phyloP scores from a whole-genome alignment of 2,329 filamentous ascomycete genomes.

The Sphaerulina vaccinii region DNA sequence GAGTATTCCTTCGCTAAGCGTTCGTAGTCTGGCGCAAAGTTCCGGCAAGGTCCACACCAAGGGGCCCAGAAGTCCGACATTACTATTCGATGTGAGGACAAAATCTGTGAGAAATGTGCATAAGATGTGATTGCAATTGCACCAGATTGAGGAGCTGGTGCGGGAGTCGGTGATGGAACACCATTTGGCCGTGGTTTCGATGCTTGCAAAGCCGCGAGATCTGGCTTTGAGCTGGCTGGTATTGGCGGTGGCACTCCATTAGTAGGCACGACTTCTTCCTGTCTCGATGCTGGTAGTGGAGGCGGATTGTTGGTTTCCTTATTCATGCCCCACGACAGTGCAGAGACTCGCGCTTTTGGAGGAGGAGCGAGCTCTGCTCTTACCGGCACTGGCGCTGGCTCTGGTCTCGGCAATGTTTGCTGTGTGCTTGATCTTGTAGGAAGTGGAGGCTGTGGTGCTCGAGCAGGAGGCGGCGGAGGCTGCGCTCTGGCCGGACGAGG shows the following conservation, averaged over 20 bases:
- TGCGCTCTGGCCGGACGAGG: conserved; percentile 8
- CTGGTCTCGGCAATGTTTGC: neutral
- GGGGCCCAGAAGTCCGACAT: conserved; percentile 24
- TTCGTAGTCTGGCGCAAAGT: conserved; percentile 25
- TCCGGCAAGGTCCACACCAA: conserved; percentile 24
- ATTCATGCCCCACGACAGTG: conserved; percentile 32
- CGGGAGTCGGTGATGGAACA: conserved; percentile 3
- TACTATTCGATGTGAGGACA: conserved; percentile 19
- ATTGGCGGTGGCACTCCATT: conserved; percentile 49
- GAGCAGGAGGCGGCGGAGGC: conserved; percentile 23
- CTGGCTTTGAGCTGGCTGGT: conserved; percentile 56
- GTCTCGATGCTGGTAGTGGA: conserved; percentile 14
- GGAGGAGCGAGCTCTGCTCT: conserved; percentile 23
- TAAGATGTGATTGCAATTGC: conserved; percentile 21
- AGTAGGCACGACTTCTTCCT: conserved; percentile 7
- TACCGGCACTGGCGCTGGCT: conserved; percentile 8
- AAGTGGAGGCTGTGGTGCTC: conserved; percentile 27
- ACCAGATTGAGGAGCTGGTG: conserved; percentile 17
- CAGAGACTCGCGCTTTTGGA: conserved; percentile 30
- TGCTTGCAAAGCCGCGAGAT: conserved; percentile 56
- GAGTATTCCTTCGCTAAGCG: conserved; percentile 17
- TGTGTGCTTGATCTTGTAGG: neutral
- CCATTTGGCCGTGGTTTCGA: conserved; percentile 46
- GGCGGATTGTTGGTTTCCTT: conserved; percentile 21
- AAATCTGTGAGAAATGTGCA: conserved; percentile 18